Evolutionary conservation across 1,284 basidiomycete species (phyloP).

Genomic region (Papiliotrema nemorosa): DNA sequence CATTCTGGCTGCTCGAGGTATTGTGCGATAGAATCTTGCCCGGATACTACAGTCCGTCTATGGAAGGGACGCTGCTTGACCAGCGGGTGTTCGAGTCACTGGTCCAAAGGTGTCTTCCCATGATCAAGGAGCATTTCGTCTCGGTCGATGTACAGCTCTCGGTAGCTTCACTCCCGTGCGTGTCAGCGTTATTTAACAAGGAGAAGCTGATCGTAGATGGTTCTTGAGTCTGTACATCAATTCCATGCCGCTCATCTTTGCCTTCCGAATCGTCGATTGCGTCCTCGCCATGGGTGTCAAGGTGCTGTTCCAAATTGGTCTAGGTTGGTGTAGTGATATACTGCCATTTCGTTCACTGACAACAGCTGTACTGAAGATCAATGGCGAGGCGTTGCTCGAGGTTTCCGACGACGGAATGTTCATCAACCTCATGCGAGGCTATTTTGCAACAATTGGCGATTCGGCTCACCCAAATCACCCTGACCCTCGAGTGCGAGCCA

Average conservation of each 20-base stretch:
- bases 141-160: conserved; percentile 92
- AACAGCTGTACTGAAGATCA: conserved; percentile 94
- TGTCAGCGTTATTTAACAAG: no score
- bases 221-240: conserved; percentile 96
- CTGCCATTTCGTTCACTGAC: conserved; percentile 1
- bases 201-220: conserved; percentile 61
- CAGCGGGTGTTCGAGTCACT: conserved; percentile 97
- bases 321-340: conserved; percentile 28
- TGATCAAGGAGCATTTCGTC: conserved; percentile 91
- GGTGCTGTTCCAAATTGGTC: conserved; percentile 80
- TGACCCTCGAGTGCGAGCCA: conserved; percentile 86
- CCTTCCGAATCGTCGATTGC: conserved; percentile 97
- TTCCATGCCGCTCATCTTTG: conserved; percentile 98
- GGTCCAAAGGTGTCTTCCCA: conserved; percentile 82
- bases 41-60: conserved; percentile 96
- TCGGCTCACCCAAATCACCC: conserved; percentile 87
- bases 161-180: conserved; percentile 81
- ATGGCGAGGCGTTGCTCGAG: conserved; percentile 88
- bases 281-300: conserved; percentile 99
- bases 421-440: conserved; percentile 89
- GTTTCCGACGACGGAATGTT: conserved; percentile 97
- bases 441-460: conserved; percentile 89
- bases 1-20: conserved; percentile 95
- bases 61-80: conserved; percentile 97
- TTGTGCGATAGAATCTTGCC: conserved; percentile 92